Evolutionary conservation across 75 land plant species (phyloP).

Genomic region (Pseudotsuga menziesii): DNA sequence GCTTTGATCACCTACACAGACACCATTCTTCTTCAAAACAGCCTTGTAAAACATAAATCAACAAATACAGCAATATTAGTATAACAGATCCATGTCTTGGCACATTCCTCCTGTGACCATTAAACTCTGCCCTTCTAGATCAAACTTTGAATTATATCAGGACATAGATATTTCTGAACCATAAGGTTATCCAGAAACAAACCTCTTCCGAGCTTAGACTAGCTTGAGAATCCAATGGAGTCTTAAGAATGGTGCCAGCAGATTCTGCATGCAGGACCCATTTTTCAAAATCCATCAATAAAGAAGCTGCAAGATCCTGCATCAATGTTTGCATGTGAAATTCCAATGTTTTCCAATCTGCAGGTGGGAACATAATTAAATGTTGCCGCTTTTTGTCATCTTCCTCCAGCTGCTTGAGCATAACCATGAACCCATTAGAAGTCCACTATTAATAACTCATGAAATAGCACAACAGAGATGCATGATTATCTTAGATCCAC

Average conservation of each 20-base stretch:
- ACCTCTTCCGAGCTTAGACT: slow-evolving; percentile 97
- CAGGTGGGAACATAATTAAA: slow-evolving; percentile 72
- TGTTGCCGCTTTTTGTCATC: slow-evolving; percentile 54
- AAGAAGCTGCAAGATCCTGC: slow-evolving; percentile 91
- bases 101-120: not conserved
- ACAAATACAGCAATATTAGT: not conserved
- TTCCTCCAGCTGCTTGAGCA: slow-evolving; percentile 48
- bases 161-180: not conserved
- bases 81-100: not conserved
- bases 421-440: slow-evolving; percentile 4
- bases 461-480: not conserved
- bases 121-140: not conserved
- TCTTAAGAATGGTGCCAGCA: slow-evolving; percentile 80
- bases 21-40: not conserved
- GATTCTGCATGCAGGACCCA: slow-evolving; percentile 94
- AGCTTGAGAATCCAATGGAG: slow-evolving; percentile 96
- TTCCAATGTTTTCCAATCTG: slow-evolving; percentile 70
- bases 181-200: slow-evolving; percentile 13
- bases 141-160: not conserved
- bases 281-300: slow-evolving; percentile 96
- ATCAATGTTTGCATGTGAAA: slow-evolving; percentile 86
- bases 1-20: slow-evolving; percentile 69
- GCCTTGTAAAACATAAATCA: not conserved
- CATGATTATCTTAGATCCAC: not conserved
- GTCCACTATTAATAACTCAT: not conserved